Conservation (phyloP, 441 rosid species). For the Erysimum cheiri region DNA sequence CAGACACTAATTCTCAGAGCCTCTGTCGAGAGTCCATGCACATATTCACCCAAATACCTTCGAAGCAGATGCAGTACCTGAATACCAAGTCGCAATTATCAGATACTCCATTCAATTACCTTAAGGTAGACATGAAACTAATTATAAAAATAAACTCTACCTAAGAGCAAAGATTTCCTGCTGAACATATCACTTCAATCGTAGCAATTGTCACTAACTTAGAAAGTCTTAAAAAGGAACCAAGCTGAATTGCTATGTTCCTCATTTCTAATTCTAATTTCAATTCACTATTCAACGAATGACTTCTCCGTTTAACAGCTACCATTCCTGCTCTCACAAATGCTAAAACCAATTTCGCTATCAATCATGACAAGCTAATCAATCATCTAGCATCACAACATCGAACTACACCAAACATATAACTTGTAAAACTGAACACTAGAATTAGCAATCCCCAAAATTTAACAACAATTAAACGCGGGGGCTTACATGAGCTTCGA, state of each 20-base stretch:
- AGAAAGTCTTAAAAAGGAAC: constrained; percentile 3
- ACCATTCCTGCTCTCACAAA: constrained; percentile 11
- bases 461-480: not conserved
- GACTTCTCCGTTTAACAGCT: constrained; percentile 19
- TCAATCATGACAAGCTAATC: constrained; percentile 5
- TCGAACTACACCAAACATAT: not conserved
- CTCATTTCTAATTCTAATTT: not conserved
- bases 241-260: not conserved
- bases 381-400: constrained; percentile 7
- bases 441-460: constrained; percentile 29
- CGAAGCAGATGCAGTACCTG: constrained; percentile 97
- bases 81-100: constrained; percentile 5
- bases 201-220: not conserved
- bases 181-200: constrained; percentile 19
- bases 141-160: not conserved
- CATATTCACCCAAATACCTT: constrained; percentile 96
- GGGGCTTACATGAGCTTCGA: constrained; percentile 83
- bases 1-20: constrained; percentile 97
- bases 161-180: constrained; percentile 22
- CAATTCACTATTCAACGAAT: constrained; percentile 17
- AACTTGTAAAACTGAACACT: not conserved
- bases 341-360: constrained; percentile 15
- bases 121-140: constrained; percentile 6
- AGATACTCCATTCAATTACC: constrained; percentile 18
- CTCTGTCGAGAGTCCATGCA: constrained; percentile 91